phyloP scores from a whole-genome alignment of 495 filamentous ascomycete species.

The Penicillium diatomitis region DNA sequence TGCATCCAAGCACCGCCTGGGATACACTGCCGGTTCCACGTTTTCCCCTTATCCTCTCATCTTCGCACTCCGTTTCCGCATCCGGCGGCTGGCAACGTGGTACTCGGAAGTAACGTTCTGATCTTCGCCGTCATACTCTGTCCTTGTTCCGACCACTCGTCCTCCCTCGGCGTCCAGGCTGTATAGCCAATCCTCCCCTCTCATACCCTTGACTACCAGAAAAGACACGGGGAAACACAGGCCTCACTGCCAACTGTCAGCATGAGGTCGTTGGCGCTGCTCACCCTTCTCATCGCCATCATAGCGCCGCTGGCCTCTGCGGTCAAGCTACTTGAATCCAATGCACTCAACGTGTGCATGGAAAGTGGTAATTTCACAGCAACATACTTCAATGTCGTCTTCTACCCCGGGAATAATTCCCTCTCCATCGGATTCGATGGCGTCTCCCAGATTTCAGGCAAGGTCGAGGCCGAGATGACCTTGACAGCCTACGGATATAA shows the following conservation, averaged over 20 bases:
- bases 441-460: conserved; percentile 75
- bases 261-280: conserved; percentile 33
- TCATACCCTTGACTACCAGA: background rate
- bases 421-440: conserved; percentile 70
- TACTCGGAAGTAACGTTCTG: conserved; percentile 28
- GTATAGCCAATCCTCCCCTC: conserved; percentile 3
- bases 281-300: conserved; percentile 32
- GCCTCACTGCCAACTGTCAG: conserved; percentile 8
- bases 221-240: no score
- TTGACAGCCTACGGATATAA: conserved; percentile 77
- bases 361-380: conserved; percentile 72
- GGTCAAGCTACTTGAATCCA: conserved; percentile 52
- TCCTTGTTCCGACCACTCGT: conserved; percentile 5
- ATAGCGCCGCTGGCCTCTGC: conserved; percentile 33
- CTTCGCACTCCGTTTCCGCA: conserved; percentile 25
- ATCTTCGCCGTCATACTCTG: conserved; percentile 18
- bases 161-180: background rate
- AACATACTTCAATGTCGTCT: conserved; percentile 71
- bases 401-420: conserved; percentile 65
- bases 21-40: conserved; percentile 3
- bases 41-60: conserved; percentile 3
- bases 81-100: conserved; percentile 32
- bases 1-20: conserved; percentile 1
- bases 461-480: conserved; percentile 68
- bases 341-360: conserved; percentile 70